These are phyloP conservation scores for Stropharia rugosoannulata DNA, from an alignment of 768 basidiomycete species.

Conservation along the genomic window DNA sequence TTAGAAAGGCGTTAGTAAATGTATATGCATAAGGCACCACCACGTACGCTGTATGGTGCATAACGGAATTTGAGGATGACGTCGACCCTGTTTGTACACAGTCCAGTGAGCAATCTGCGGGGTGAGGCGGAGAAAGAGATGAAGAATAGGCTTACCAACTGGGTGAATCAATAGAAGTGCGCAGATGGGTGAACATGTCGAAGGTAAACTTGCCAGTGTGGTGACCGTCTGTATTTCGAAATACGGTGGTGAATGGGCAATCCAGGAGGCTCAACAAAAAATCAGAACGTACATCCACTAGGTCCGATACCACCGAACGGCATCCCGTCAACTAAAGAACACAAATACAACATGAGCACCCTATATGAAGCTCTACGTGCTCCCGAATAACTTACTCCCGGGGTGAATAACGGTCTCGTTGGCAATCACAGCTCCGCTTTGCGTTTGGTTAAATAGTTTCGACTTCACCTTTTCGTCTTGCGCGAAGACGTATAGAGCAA, in stretches of 20 bases:
- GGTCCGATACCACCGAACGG: slow-evolving; percentile 76
- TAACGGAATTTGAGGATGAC: slow-evolving; percentile 49
- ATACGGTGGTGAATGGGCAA: background rate
- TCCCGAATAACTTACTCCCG: slow-evolving; percentile 40
- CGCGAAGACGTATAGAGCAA: slow-evolving; percentile 79
- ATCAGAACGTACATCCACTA: slow-evolving; percentile 60
- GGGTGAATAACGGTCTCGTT: slow-evolving; percentile 72
- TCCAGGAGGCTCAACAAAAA: background rate
- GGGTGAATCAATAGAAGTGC: slow-evolving; percentile 61
- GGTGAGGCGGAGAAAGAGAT: background rate
- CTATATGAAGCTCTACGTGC: background rate
- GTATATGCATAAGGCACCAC: background rate
- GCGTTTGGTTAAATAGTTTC: slow-evolving; percentile 70
- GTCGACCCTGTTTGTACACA: slow-evolving; percentile 41
- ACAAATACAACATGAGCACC: background rate
- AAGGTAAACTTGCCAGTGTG: slow-evolving; percentile 76
- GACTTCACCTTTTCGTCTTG: slow-evolving; percentile 54
- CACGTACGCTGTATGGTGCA: slow-evolving; percentile 56
- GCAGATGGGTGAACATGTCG: slow-evolving; percentile 75
- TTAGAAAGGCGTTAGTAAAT: background rate
- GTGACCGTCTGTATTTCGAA: slow-evolving; percentile 42
- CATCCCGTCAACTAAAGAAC: slow-evolving; percentile 48
- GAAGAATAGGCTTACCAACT: slow-evolving; percentile 40
- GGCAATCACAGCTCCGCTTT: slow-evolving; percentile 65
- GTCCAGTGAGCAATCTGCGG: background rate